Percentiles rank a stretch among this genome's conserved stretches.
phyloP scores from a whole-genome alignment of 352 stramenopile species.

The Phytophthora agathidicida region DNA sequence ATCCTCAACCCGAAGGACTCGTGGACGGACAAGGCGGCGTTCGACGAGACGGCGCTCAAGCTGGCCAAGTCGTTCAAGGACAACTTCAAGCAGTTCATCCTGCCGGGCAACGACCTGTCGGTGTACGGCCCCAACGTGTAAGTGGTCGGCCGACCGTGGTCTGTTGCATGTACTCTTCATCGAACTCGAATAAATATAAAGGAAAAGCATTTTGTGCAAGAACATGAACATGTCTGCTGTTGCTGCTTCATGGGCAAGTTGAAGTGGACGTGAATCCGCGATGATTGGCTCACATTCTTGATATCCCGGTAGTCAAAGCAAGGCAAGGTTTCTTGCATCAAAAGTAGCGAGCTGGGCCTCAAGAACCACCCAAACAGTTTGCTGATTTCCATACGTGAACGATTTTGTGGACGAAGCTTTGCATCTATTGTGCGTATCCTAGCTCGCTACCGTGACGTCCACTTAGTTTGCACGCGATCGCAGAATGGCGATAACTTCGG shows the following conservation, averaged over 20 bases:
- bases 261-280: slow-evolving; percentile 28
- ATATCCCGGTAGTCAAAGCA: too few relatives aligned
- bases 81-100: slow-evolving; percentile 89
- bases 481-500: slow-evolving; percentile 35
- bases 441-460: slow-evolving; percentile 9
- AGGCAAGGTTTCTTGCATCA: too few relatives aligned
- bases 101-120: slow-evolving; percentile 76
- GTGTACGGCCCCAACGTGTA: slow-evolving; percentile 64
- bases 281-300: background rate
- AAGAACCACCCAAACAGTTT: too few relatives aligned
- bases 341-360: too few relatives aligned
- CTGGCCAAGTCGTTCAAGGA: slow-evolving; percentile 79
- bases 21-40: slow-evolving; percentile 83
- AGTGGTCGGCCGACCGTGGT: slow-evolving; percentile 15
- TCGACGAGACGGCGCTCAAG: slow-evolving; percentile 76
- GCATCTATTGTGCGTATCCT: background rate
- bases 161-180: slow-evolving; percentile 29
- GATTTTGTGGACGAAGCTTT: too few relatives aligned
- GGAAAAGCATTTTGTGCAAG: slow-evolving; percentile 1
- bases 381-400: too few relatives aligned
- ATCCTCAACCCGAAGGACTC: slow-evolving; percentile 79
- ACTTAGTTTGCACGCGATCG: slow-evolving; percentile 25
- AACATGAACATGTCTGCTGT: too few relatives aligned
- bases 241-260: too few relatives aligned
- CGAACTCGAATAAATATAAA: slow-evolving; percentile 25